Evolutionary conservation across 164 flowering plant genomes (phyloP).

Genomic region (Pachysandra terminalis): DNA sequence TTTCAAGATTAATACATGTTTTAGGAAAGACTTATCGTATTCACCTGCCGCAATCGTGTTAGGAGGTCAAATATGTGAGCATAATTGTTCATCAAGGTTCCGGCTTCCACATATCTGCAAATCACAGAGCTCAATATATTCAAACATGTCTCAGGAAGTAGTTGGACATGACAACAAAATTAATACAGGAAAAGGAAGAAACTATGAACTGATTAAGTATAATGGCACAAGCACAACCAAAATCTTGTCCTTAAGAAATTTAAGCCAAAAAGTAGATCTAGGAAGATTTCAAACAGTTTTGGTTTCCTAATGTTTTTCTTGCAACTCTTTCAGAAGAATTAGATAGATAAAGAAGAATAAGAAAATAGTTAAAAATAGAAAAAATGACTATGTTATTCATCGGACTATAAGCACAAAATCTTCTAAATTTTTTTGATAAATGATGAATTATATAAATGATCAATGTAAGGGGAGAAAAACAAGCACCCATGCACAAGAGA

Average conservation of each 20-base stretch:
- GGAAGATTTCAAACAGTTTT: neutral
- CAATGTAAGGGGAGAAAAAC: no score
- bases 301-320: neutral
- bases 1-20: neutral
- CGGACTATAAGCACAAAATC: no score
- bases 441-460: no score
- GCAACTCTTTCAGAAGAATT: neutral
- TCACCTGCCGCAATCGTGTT: conserved; percentile 10
- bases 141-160: neutral
- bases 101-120: conserved; percentile 7
- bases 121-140: neutral
- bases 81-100: neutral
- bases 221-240: neutral
- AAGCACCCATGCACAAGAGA: no score
- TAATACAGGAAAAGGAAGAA: neutral
- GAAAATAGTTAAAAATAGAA: neutral
- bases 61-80: neutral
- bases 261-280: neutral
- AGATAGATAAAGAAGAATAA: neutral
- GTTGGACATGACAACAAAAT: neutral
- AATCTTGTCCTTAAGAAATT: neutral
- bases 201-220: neutral
- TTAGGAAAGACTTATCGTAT: neutral
- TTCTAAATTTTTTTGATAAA: no score
- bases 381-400: no score